Evolutionary conservation across 2,329 filamentous ascomycete genomes (phyloP), one percentile per base, ranked within the genome.

Genomic region (Myriosclerotinia duriaeana): DNA sequence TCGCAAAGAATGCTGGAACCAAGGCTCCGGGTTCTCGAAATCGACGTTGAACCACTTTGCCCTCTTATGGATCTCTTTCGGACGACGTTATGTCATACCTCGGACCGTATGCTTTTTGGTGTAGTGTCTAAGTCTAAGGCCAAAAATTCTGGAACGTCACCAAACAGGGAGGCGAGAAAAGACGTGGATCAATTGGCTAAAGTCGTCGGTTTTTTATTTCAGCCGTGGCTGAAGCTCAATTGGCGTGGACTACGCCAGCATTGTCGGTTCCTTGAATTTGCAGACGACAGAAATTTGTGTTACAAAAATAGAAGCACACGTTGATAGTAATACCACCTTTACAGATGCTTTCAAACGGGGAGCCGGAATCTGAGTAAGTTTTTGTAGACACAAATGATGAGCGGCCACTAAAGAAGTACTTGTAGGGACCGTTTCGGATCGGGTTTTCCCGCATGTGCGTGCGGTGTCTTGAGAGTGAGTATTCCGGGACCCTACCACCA

Each of bases 41-140:
- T 50, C 20, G 30, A 26, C 7, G 34, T 60, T 26, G 44, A 20
- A 26, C 54, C 44, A 58, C 26, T 26, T 26, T 42, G 38, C 9
- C 54, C 30, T 56, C 38, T 30, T 17, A 20, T n/a, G 11, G 56
- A 48, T 46, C 34, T 17, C 44, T 11, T 50, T 48, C 26, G 14
- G 26, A 15, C n/a, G 36, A 66, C 56, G 64, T n/a, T 61, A 60
- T 65, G 63, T 65, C 63, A 60, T 56, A 64, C 52, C 52, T 42
- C 48, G 50, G 53, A 40, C 14, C 61, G 56, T 40, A 38, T 48
- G 40, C n/a, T 26, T 38, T 22, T 20, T 20, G 34, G 8, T 26
- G 30, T 60, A 12, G 9, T 20, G 14, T 60, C 30, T 17, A 61
- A 20, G 48, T 30, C 44, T 38, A 53, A 66, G 64, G 64, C 64